Percentiles rank a stretch among this genome's conserved stretches.
These are phyloP conservation scores for Claviceps arundinis DNA, from an alignment of 2,329 filamentous ascomycete species.

Conservation along the genomic window DNA sequence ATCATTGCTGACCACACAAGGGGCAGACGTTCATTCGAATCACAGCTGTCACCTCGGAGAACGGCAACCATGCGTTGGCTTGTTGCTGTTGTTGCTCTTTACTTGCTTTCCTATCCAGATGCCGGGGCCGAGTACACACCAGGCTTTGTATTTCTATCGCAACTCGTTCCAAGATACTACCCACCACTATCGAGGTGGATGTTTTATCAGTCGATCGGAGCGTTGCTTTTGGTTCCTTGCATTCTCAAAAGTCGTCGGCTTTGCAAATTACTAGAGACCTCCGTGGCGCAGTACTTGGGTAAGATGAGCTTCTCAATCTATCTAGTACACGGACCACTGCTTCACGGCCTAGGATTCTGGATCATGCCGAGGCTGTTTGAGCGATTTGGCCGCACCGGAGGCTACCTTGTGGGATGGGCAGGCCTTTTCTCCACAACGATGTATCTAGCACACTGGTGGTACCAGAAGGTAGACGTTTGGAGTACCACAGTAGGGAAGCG, in stretches of 20 bases:
- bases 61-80: conserved; percentile 13
- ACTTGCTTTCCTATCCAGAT: conserved; percentile 27
- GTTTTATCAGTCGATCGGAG: conserved; percentile 26
- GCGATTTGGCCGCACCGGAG: conserved; percentile 16
- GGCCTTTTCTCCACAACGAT: conserved; percentile 18
- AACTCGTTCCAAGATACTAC: conserved; percentile 24
- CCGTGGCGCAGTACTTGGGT: conserved; percentile 23
- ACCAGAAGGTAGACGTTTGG: conserved; percentile 23
- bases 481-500: conserved; percentile 23
- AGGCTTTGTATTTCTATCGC: conserved; percentile 21
- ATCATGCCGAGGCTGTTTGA: conserved; percentile 32
- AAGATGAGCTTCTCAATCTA: conserved; percentile 28
- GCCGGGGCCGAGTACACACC: conserved; percentile 25
- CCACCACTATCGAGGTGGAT: conserved; percentile 23
- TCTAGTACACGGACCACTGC: conserved; percentile 38
- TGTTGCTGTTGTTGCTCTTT: conserved; percentile 19
- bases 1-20: background rate
- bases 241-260: conserved; percentile 20
- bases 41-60: background rate
- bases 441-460: conserved; percentile 23
- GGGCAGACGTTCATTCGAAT: background rate
- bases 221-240: conserved; percentile 22
- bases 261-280: conserved; percentile 16
- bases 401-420: conserved; percentile 20
- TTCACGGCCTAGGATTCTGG: conserved; percentile 47